A percentile compares a stretch with the other conserved stretches of the same genome.
Evolutionary conservation across 225 moss, liverwort and hornwort genomes (phyloP).

Genomic region (Straminergon stramineum): DNA sequence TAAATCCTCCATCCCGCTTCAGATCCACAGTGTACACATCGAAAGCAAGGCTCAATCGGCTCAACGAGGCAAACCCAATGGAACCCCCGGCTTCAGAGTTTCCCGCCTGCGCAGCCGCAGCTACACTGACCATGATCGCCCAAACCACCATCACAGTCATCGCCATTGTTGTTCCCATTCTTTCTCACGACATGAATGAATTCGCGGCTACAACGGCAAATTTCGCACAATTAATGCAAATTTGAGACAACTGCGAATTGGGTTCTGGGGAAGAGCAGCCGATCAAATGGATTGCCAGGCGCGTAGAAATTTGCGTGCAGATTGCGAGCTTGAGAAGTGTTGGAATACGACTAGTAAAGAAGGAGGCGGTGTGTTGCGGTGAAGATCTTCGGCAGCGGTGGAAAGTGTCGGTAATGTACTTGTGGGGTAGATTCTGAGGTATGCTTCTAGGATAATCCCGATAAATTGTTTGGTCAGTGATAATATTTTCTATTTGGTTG

Average conservation of each 20-base stretch:
- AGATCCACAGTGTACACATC: slow-evolving; percentile 48
- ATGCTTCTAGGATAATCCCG: background rate
- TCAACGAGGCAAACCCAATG: slow-evolving; percentile 23
- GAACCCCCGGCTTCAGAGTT: background rate
- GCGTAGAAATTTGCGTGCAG: background rate
- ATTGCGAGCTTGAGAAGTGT: background rate
- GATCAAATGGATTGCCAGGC: background rate
- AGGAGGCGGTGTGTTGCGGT: too few species aligned
- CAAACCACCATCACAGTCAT: background rate
- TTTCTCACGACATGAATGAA: background rate
- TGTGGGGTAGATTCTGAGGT: background rate
- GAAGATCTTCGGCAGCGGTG: background rate
- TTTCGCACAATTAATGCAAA: too few species aligned
- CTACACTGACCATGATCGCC: background rate
- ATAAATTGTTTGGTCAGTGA: too few species aligned
- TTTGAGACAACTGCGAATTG: background rate
- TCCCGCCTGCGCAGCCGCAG: background rate
- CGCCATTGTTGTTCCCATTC: background rate
- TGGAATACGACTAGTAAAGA: background rate
- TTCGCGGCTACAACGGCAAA: background rate
- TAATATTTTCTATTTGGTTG: background rate
- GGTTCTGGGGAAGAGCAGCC: too few species aligned
- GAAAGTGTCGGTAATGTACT: background rate
- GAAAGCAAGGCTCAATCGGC: slow-evolving; percentile 20
- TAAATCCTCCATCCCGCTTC: background rate